Evolutionary conservation across 345 rosid genomes (phyloP).

Genomic region (Eutrema heterophyllum): DNA sequence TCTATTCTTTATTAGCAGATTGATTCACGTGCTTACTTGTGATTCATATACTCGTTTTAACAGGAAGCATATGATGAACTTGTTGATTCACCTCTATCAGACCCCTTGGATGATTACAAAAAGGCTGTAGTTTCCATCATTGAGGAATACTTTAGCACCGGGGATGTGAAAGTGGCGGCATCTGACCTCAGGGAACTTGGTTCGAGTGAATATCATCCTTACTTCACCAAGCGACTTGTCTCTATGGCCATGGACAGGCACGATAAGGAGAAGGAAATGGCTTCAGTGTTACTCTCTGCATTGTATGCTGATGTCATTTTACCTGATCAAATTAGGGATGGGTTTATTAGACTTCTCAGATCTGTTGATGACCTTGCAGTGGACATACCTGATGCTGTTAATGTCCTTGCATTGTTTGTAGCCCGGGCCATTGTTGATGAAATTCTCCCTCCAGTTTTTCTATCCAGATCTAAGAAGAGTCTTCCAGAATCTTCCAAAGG

Average conservation of each 20-base stretch:
- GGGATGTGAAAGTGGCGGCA: conserved; percentile 88
- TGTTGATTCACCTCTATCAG: conserved; percentile 73
- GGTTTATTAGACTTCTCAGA: conserved; percentile 92
- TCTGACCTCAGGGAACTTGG: conserved; percentile 96
- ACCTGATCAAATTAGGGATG: conserved; percentile 88
- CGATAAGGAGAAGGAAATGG: conserved; percentile 99
- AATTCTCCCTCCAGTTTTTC: conserved; percentile 88
- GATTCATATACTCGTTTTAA: background rate
- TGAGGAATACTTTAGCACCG: conserved; percentile 89
- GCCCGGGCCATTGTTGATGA: conserved; percentile 98
- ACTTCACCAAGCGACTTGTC: conserved; percentile 83
- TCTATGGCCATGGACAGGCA: conserved; percentile 99
- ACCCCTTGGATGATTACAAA: conserved; percentile 93
- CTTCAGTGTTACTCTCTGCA: conserved; percentile 88
- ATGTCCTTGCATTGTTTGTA: conserved; percentile 82
- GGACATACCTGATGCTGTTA: conserved; percentile 87
- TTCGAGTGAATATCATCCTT: conserved; percentile 82
- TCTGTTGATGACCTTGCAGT: conserved; percentile 95
- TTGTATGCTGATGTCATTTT: conserved; percentile 88
- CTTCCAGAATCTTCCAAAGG: conserved; percentile 79
- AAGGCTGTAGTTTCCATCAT: conserved; percentile 76
- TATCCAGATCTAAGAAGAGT: conserved; percentile 70
- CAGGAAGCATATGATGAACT: conserved; percentile 91
- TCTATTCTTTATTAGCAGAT: background rate
- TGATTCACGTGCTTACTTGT: background rate